phyloP scores from a whole-genome alignment of 768 basidiomycete genomes.

The Leccinum sublutescens region DNA sequence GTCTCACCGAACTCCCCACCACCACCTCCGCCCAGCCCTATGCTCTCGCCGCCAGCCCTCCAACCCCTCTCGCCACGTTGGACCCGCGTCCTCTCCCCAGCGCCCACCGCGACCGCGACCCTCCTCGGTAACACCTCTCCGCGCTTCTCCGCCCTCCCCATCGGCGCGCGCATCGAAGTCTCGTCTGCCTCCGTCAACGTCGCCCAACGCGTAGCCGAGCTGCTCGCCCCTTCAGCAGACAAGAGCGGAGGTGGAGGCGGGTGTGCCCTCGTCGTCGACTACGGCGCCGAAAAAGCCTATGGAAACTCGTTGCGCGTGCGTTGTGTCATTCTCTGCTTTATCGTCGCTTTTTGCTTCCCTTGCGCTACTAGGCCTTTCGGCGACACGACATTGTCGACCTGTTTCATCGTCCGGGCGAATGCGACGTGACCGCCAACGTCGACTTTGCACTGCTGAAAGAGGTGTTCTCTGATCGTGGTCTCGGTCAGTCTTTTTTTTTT shows the following conservation, averaged over 20 bases:
- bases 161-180: constrained; percentile 79
- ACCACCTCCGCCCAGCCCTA: not conserved
- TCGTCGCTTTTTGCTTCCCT: not conserved
- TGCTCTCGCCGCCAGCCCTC: not conserved
- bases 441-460: constrained; percentile 90
- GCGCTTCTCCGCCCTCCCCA: constrained; percentile 65
- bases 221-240: constrained; percentile 38
- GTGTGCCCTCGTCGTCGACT: constrained; percentile 84
- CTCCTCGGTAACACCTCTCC: constrained; percentile 64
- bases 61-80: constrained; percentile 39
- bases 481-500: constrained; percentile 17
- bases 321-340: constrained; percentile 11
- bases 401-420: constrained; percentile 81
- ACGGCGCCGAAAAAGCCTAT: constrained; percentile 71
- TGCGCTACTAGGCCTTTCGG: constrained; percentile 72
- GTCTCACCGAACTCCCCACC: constrained; percentile 4
- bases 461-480: constrained; percentile 65
- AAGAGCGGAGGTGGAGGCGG: constrained; percentile 40
- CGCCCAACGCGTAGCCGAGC: constrained; percentile 63
- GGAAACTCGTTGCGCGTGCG: constrained; percentile 80
- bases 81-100: constrained; percentile 62
- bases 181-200: constrained; percentile 68
- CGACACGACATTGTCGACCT: constrained; percentile 81
- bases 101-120: constrained; percentile 50
- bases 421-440: constrained; percentile 95